A percentile compares a stretch with the other conserved stretches of the same genome.
phyloP scores from a whole-genome alignment of 257 asterid species.

The Hygrophila difformis region DNA sequence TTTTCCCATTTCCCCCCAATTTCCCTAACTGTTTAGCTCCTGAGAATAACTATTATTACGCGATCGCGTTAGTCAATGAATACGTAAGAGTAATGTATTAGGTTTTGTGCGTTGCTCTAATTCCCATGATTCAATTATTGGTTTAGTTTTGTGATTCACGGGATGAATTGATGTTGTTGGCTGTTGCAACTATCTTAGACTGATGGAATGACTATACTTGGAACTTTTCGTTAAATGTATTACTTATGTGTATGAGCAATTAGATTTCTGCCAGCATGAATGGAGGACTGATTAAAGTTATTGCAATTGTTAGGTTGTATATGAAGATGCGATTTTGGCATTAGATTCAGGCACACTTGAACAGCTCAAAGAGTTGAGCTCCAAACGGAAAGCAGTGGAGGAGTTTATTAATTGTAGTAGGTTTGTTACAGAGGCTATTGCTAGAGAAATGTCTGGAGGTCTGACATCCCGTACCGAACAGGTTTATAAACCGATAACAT shows the following conservation, averaged over 20 bases:
- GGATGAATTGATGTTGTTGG: too few relatives aligned
- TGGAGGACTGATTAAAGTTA: constrained; percentile 1
- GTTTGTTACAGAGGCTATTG: constrained; percentile 47
- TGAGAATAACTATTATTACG: not conserved
- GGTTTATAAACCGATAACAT: constrained; percentile 18
- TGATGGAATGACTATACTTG: too few relatives aligned
- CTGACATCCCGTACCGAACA: constrained; percentile 48
- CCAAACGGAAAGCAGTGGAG: constrained; percentile 52
- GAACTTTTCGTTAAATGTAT: too few relatives aligned
- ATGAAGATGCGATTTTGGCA: constrained; percentile 26
- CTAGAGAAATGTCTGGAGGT: constrained; percentile 76
- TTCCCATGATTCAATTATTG: not conserved
- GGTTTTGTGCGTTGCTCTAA: constrained; percentile 4
- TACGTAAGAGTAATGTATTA: not conserved
- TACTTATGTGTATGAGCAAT: too few relatives aligned
- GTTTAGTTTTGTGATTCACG: not conserved
- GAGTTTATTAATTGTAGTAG: constrained; percentile 35
- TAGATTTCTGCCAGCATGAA: too few relatives aligned
- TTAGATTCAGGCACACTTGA: constrained; percentile 46
- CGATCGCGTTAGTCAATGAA: not conserved
- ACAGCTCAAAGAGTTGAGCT: constrained; percentile 56
- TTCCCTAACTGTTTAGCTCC: not conserved
- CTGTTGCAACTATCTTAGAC: too few relatives aligned
- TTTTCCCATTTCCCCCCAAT: not conserved
- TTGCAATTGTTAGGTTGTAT: constrained; percentile 30